A percentile compares a stretch with the other conserved stretches of the same genome.
phyloP scores from a whole-genome alignment of 2,329 filamentous ascomycete species.

The Huntiella moniliformis region DNA sequence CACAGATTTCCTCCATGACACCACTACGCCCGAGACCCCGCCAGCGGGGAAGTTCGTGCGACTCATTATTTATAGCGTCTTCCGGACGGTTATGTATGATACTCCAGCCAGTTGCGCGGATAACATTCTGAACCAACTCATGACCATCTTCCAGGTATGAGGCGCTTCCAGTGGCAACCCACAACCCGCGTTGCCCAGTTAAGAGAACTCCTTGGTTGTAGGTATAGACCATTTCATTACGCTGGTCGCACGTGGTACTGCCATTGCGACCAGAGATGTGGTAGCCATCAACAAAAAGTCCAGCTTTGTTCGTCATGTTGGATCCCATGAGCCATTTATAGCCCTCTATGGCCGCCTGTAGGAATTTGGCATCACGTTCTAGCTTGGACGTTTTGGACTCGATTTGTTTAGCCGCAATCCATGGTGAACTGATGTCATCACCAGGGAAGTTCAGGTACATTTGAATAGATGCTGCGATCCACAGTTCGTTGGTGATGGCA shows the following conservation, averaged over 20 bases:
- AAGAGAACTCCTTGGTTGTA: conserved; percentile 91
- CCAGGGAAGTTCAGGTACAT: conserved; percentile 88
- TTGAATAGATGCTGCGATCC: conserved; percentile 60
- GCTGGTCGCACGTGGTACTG: conserved; percentile 47
- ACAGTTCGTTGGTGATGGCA: conserved; percentile 86
- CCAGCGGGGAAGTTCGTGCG: conserved; percentile 36
- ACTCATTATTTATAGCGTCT: conserved; percentile 21
- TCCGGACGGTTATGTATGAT: conserved; percentile 23
- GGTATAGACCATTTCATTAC: conserved; percentile 81
- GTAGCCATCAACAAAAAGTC: conserved; percentile 73
- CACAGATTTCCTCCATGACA: conserved; percentile 70
- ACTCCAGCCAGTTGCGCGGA: conserved; percentile 61
- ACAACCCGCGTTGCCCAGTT: conserved; percentile 63
- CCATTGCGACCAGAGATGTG: conserved; percentile 36
- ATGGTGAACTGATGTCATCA: conserved; percentile 55
- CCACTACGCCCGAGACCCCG: conserved; percentile 59
- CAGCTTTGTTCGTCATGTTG: conserved; percentile 61
- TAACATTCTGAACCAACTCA: conserved; percentile 51
- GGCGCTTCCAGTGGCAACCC: conserved; percentile 54
- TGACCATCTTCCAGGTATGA: conserved; percentile 66
- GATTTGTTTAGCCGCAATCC: conserved; percentile 18
- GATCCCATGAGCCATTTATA: conserved; percentile 65
- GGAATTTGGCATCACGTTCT: conserved; percentile 37
- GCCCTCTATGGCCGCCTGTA: conserved; percentile 54
- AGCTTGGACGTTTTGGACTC: conserved; percentile 15